phyloP scores from a whole-genome alignment of 2,329 filamentous ascomycete genomes.

The Aspergillus unguis region DNA sequence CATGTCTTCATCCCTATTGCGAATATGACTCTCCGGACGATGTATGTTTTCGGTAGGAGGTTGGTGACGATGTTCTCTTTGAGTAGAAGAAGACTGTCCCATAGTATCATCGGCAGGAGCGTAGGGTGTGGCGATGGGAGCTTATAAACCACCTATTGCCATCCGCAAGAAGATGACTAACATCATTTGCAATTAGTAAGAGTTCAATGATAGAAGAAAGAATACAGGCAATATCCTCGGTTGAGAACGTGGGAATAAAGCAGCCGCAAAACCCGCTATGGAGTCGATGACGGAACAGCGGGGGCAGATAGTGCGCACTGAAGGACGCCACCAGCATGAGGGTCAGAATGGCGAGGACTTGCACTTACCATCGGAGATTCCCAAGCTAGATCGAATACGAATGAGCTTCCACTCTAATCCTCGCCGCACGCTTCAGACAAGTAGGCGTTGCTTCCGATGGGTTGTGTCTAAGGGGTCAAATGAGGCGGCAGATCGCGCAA shows the following conservation, averaged over 20 bases:
- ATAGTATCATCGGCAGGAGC: slow-evolving; percentile 33
- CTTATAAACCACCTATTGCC: slow-evolving; percentile 29
- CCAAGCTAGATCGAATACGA: slow-evolving; percentile 3
- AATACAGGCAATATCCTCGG: background rate
- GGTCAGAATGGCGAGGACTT: background rate
- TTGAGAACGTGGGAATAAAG: background rate
- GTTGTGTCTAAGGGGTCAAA: background rate
- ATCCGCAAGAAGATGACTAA: slow-evolving; percentile 28
- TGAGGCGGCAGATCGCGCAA: slow-evolving; percentile 8
- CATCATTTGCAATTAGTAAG: slow-evolving; percentile 21
- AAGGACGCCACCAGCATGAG: slow-evolving; percentile 2
- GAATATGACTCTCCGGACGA: slow-evolving; percentile 20
- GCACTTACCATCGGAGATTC: slow-evolving; percentile 20
- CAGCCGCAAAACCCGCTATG: slow-evolving; percentile 1
- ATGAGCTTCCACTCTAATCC: background rate
- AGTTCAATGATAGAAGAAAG: slow-evolving; percentile 1
- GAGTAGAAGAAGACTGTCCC: slow-evolving; percentile 44
- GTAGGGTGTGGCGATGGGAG: slow-evolving; percentile 19
- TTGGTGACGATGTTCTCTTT: slow-evolving; percentile 33
- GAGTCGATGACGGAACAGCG: slow-evolving; percentile 8
- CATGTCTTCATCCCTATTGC: slow-evolving; percentile 36
- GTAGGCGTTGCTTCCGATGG: background rate
- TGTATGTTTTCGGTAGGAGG: slow-evolving; percentile 22
- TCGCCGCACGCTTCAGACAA: background rate
- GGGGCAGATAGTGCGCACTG: slow-evolving; percentile 3